Base-by-base conservation (phyloP, 148 eudicot species). In the Euryodendron excelsum region DNA sequence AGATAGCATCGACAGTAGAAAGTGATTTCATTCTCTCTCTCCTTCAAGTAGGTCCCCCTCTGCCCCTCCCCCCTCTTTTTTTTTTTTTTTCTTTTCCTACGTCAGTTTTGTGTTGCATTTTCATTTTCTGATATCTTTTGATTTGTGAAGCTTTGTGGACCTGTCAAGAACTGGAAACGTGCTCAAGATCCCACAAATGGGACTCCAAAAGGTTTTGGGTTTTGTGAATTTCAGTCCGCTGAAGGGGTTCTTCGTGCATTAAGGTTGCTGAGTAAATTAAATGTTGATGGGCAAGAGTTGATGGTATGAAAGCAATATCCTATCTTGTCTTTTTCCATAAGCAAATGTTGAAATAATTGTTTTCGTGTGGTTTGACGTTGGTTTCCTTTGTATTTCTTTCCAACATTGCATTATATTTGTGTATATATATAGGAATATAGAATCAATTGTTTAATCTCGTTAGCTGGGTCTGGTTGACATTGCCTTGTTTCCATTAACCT, bases 221-320 rank as follows among this genome's bases (percentile, higher is more conserved):
- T 93, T 81, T 96, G 99, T 83, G 99, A 96, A 73, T 96, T 93
- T 85, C 98, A 93, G 73, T 87, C 92, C 67, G 94, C 97, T 58
- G 99, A 96, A 85, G 98, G 99, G 39, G 92, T 92, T 88, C 91
- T 93, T 67, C 98, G 98, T 80, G 97, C 98, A 71, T 65, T 96
- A 27, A 88, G 99, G 73, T 83, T 96, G 77, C 87, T 96, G 75
- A 89, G 80, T 80, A 93, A 92, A 86, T 83, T 95, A 79, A 93
- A 82, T 77, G 81, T 96, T 81, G 99, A 96, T 82, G 98, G 98
- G 44, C 97, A 93, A 83, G 97, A 93, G 79, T 77, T 96, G 72
- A 58, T 88, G 99, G 99, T 96, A 89, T 77, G 83, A 36, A 58
- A 23, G 45, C 45, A 41, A 41, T 41, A 41, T 41, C 4, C 60